Base-by-base conservation (phyloP, 148 eudicot genomes). In the Fagopyrum tataricum region DNA sequence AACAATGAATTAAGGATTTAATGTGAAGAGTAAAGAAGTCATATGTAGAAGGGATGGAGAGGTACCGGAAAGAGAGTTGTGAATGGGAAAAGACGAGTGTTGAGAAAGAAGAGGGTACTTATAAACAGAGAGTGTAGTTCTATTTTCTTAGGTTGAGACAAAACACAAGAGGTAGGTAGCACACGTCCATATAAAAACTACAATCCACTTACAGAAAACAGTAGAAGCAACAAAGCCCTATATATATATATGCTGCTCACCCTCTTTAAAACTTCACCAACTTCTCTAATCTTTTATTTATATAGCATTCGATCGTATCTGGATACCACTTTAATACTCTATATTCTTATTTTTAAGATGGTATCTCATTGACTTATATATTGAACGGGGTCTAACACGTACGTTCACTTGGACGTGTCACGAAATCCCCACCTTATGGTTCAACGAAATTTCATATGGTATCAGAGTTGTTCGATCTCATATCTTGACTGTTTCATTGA, bases 171-270 rank as follows among this genome's bases (percentile, higher is more conserved):
- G 69, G 39, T 14, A 6, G 69, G 43, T 4, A 61, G 41, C 67
- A 61, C 67, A 61, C 20, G 20, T 31, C 69, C 69, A 64, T 64
- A 64, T 31, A 64, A 62, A 62, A 64, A 37, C 26, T 31, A 64
- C 69, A 64, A 37, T 26, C 42, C 18, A 4, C 41, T 24, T 31
- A 39, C 39, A 39, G 41, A n/a, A 64, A 64, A 37, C 43, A 64
- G 41, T 64, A 37, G 20, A 37, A 37, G 69, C 69, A 64, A 64
- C 69, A 64, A 64, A 64, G 44, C 3, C 69, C 42, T 64, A 64
- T 14, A 64, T 64, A 64, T 18, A 12, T 64, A 43, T 14, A 31
- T 31, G 37, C 37, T 62, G 41, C 41, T 12, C 42, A 31, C 42
- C 68, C 68, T 4, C 24, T 7, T 31, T 3, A 31, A 31, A 31